These are phyloP conservation scores for Trichophaea hybrida DNA, from an alignment of 2,329 filamentous ascomycete genomes.

Conservation along the genomic window DNA sequence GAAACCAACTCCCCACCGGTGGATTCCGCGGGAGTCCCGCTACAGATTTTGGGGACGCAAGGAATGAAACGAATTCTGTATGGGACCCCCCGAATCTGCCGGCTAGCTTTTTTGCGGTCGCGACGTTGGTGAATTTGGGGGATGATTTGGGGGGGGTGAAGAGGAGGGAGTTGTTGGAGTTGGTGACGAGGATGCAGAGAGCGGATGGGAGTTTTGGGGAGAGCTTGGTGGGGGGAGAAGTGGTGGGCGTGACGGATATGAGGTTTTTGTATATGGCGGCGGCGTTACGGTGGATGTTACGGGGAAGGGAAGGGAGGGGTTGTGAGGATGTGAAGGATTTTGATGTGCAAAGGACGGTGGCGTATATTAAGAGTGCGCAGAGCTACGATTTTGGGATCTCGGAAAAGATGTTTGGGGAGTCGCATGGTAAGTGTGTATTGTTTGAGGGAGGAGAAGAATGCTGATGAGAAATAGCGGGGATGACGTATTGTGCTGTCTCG, in stretches of 20 bases:
- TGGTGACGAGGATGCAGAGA: conserved; percentile 65
- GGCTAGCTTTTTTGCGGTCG: conserved; percentile 76
- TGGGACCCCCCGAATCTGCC: conserved; percentile 67
- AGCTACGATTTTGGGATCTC: conserved; percentile 75
- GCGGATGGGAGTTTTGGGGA: conserved; percentile 85
- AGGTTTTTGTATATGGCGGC: conserved; percentile 77
- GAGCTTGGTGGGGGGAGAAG: conserved; percentile 27
- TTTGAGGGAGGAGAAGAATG: not conserved
- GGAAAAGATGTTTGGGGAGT: conserved; percentile 64
- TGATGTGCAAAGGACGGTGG: conserved; percentile 52
- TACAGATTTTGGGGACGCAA: conserved; percentile 38
- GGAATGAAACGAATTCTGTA: conserved; percentile 31
- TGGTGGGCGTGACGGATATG: conserved; percentile 60
- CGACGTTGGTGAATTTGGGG: conserved; percentile 50
- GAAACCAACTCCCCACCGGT: conserved; percentile 69
- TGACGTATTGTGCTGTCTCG: conserved; percentile 75
- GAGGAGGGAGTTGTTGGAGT: conserved; percentile 51
- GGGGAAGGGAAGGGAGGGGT: conserved; percentile 33
- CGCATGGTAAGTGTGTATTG: conserved; percentile 48
- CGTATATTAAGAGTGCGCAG: conserved; percentile 56
- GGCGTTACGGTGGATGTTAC: conserved; percentile 66
- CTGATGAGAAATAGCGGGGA: conserved; percentile 48
- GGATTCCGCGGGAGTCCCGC: conserved; percentile 79
- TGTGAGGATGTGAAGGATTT: conserved; percentile 53
- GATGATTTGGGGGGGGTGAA: conserved; percentile 49